Evolutionary conservation across 2,329 filamentous ascomycete genomes (phyloP).

Genomic region (Acrocalymma vagum): DNA sequence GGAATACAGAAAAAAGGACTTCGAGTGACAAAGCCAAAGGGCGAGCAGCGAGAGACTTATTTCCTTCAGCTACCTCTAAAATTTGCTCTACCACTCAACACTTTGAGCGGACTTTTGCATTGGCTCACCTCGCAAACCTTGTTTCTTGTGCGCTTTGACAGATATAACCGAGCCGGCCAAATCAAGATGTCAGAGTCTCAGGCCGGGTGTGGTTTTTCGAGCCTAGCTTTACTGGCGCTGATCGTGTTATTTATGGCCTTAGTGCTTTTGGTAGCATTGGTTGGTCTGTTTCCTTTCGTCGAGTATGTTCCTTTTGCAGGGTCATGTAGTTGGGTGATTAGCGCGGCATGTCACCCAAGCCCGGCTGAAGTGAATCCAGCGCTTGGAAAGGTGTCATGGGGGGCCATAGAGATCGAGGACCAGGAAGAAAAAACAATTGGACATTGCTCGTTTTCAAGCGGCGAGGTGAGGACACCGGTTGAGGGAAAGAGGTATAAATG

Average conservation of each 20-base stretch:
- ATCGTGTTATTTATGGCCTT: constrained; percentile 6
- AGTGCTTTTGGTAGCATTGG: constrained; percentile 42
- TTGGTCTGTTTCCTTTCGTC: constrained; percentile 77
- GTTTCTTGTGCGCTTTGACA: constrained; percentile 44
- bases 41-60: constrained; percentile 47
- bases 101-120: constrained; percentile 41
- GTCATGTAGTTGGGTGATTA: constrained; percentile 62
- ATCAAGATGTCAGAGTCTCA: not conserved
- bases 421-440: too few species aligned
- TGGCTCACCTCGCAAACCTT: constrained; percentile 45
- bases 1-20: constrained; percentile 38
- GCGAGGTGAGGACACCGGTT: too few species aligned
- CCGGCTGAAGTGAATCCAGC: too few species aligned
- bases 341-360: constrained; percentile 24
- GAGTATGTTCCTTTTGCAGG: constrained; percentile 83
- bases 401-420: too few species aligned
- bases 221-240: constrained; percentile 18
- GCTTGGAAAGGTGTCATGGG: too few species aligned
- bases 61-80: constrained; percentile 48
- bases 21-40: constrained; percentile 41
- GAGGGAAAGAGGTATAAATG: too few species aligned
- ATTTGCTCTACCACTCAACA: constrained; percentile 44
- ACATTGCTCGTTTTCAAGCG: too few species aligned
- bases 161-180: not conserved
- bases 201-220: constrained; percentile 16